Percentiles rank a stretch among this genome's conserved stretches.
phyloP scores from a whole-genome alignment of 345 rosid species.

The Citrus medica region DNA sequence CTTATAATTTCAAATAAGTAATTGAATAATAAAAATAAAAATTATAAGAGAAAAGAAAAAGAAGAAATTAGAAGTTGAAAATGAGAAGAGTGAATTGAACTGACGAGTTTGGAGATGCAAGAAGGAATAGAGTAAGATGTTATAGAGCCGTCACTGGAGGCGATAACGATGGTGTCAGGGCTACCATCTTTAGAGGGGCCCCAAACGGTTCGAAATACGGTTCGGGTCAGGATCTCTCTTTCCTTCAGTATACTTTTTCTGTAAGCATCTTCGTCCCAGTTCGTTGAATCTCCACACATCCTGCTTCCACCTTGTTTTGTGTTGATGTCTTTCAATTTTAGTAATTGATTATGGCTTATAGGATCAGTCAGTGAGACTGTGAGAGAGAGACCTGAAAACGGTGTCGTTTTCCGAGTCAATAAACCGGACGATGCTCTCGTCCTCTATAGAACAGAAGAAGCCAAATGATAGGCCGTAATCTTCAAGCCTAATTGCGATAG shows the following conservation, averaged over 20 bases:
- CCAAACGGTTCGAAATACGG: conserved; percentile 82
- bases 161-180: conserved; percentile 61
- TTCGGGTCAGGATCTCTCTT: conserved; percentile 60
- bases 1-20: background rate
- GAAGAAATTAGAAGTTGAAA: background rate
- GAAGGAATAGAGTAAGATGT: conserved; percentile 70
- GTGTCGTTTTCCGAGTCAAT: too few relatives aligned
- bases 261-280: conserved; percentile 79
- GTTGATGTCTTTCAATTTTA: background rate
- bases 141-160: conserved; percentile 80
- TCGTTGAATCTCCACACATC: conserved; percentile 69
- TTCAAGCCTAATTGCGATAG: too few relatives aligned
- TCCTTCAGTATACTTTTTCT: conserved; percentile 64
- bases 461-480: too few relatives aligned
- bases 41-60: background rate
- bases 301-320: background rate
- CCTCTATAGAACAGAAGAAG: too few relatives aligned
- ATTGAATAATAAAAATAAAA: too few relatives aligned
- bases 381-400: too few relatives aligned
- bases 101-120: conserved; percentile 54
- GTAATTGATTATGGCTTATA: too few relatives aligned
- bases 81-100: conserved; percentile 4
- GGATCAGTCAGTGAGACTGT: too few relatives aligned
- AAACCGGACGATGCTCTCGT: too few relatives aligned
- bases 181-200: conserved; percentile 53